These are phyloP conservation scores for Scenedesmus sp. DNA, from an alignment of 163 green algal genomes.

Conservation along the genomic window DNA sequence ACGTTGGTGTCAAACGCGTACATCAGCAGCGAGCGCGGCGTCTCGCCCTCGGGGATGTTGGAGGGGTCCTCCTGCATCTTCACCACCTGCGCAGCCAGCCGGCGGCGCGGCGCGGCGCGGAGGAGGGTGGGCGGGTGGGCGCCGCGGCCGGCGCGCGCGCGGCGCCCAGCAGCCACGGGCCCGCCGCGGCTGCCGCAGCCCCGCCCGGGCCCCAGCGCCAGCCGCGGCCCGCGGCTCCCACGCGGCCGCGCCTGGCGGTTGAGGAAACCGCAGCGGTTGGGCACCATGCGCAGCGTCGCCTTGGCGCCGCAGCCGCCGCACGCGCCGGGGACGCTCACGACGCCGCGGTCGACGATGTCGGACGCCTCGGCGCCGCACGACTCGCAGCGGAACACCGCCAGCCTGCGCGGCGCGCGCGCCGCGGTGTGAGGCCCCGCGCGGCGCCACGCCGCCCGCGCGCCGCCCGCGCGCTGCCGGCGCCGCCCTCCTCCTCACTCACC, in stretches of 20 bases:
- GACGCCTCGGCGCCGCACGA: conserved; percentile 41
- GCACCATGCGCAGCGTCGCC: conserved; percentile 75
- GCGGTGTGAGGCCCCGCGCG: background rate
- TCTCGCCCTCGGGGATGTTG: conserved; percentile 97
- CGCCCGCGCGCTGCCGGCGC: background rate
- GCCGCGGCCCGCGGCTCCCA: no score
- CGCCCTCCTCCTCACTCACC: no score
- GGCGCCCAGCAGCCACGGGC: no score
- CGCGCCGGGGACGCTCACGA: conserved; percentile 48
- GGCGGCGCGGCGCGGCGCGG: background rate
- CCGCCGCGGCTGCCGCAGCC: no score
- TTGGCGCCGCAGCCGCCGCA: conserved; percentile 63
- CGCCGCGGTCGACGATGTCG: conserved; percentile 47
- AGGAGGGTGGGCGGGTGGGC: no score
- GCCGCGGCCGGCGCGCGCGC: no score
- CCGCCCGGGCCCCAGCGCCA: no score
- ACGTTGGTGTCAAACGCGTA: conserved; percentile 93
- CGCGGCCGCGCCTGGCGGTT: conserved; percentile 84
- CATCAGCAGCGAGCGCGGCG: conserved; percentile 91
- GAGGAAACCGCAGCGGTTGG: conserved; percentile 81
- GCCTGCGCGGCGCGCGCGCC: conserved; percentile 27
- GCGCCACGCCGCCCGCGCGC: no score
- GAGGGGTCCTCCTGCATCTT: conserved; percentile 94
- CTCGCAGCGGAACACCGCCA: conserved; percentile 56
- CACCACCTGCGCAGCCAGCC: conserved; percentile 15